These are phyloP conservation scores for Dictyostelium brefeldianum DNA, from an alignment of 78 protist genomes.

Conservation along the genomic window DNA sequence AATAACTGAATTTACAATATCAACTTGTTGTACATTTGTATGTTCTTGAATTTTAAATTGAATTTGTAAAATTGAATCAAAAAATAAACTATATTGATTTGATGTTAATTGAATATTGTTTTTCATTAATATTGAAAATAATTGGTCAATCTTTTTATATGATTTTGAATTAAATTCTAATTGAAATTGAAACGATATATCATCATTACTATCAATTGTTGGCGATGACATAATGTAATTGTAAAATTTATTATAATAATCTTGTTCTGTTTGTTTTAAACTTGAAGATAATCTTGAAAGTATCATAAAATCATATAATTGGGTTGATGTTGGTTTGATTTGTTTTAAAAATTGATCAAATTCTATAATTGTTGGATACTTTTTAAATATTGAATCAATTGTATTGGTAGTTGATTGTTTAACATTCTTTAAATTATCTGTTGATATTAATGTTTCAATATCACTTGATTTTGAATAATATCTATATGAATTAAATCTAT, in stretches of 20 bases:
- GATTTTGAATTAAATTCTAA: slow-evolving; percentile 21
- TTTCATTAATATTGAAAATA: neutral
- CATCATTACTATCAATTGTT: neutral
- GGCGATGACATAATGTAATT: neutral
- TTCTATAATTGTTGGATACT: neutral
- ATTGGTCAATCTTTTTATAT: neutral
- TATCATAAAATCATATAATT: slow-evolving; percentile 12
- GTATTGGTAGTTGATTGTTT: neutral
- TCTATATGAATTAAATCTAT: neutral
- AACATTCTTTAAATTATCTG: slow-evolving; percentile 3
- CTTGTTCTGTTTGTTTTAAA: neutral
- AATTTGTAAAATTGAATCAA: neutral
- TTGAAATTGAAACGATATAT: neutral
- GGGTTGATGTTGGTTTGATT: neutral
- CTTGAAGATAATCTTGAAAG: neutral
- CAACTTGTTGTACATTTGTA: too few species aligned
- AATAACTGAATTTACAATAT: neutral
- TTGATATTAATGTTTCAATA: neutral
- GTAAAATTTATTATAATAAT: neutral
- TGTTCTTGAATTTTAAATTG: slow-evolving; percentile 9
- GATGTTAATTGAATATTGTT: neutral
- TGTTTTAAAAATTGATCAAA: slow-evolving; percentile 3
- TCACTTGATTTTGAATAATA: neutral
- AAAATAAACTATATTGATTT: neutral
- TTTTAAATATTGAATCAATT: neutral